Conservation (phyloP, 2,329 filamentous ascomycete genomes). For the Hypomyces rosellus region DNA sequence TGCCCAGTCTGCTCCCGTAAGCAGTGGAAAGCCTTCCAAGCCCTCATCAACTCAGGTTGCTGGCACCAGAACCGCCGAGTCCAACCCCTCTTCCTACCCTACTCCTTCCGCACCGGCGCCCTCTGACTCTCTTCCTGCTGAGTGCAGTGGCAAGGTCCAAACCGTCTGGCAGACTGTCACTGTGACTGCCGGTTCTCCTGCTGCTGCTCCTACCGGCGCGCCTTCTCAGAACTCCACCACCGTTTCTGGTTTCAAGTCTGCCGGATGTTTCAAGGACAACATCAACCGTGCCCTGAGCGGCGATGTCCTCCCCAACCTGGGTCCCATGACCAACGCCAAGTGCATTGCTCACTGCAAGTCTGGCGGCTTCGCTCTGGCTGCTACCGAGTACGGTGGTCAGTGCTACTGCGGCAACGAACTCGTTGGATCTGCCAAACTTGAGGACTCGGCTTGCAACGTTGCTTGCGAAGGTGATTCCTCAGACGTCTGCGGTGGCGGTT, state of each 20-base stretch:
- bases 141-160: slow-evolving; percentile 23
- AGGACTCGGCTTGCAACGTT: slow-evolving; percentile 36
- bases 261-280: slow-evolving; percentile 39
- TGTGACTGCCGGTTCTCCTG: slow-evolving; percentile 29
- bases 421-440: slow-evolving; percentile 32
- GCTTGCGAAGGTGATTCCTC: slow-evolving; percentile 42
- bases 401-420: slow-evolving; percentile 45
- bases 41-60: background rate
- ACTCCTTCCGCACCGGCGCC: slow-evolving; percentile 1
- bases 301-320: slow-evolving; percentile 34
- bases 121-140: slow-evolving; percentile 16
- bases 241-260: slow-evolving; percentile 29
- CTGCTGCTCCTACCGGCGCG: slow-evolving; percentile 9
- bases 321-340: slow-evolving; percentile 36
- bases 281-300: slow-evolving; percentile 32
- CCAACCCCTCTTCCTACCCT: background rate
- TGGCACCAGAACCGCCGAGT: background rate
- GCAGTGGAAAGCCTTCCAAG: background rate
- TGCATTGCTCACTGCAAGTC: slow-evolving; percentile 44
- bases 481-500: slow-evolving; percentile 45
- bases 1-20: background rate
- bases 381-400: slow-evolving; percentile 45
- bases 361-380: slow-evolving; percentile 38
- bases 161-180: slow-evolving; percentile 43
- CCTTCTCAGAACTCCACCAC: slow-evolving; percentile 14